phyloP scores from a whole-genome alignment of 208 protist genomes.

The Strigomonas culicis region DNA sequence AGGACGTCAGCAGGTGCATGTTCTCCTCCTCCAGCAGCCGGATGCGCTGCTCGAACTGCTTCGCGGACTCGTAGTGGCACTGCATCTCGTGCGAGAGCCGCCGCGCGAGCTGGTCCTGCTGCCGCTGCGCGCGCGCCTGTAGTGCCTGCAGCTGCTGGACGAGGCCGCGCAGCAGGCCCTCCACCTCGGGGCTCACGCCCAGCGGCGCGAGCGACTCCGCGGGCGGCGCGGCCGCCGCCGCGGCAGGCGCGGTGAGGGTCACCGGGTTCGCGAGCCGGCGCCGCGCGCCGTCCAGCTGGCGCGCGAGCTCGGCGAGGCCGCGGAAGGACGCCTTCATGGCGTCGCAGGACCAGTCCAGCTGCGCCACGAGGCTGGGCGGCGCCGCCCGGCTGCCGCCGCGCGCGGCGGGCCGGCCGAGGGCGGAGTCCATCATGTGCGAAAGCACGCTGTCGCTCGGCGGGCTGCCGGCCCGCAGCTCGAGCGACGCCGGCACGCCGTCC shows the following conservation, averaged over 20 bases:
- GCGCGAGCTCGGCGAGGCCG: conserved; percentile 19
- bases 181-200: conserved; percentile 26
- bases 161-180: conserved; percentile 37
- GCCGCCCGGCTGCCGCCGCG: not conserved
- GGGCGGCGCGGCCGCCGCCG: not conserved
- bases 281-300: conserved; percentile 10
- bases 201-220: not conserved
- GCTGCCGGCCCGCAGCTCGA: not conserved
- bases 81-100: conserved; percentile 52
- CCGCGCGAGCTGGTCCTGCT: conserved; percentile 46
- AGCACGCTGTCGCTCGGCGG: not conserved
- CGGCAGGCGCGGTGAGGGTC: not conserved
- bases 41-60: conserved; percentile 59
- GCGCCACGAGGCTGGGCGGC: conserved; percentile 13
- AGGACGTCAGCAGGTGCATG: conserved; percentile 17
- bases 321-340: conserved; percentile 52
- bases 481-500: too few species aligned
- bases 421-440: not conserved
- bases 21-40: conserved; percentile 39
- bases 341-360: conserved; percentile 60
- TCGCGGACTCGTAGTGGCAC: conserved; percentile 43
- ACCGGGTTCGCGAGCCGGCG: not conserved
- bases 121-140: conserved; percentile 17
- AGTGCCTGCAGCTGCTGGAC: conserved; percentile 29
- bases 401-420: not conserved